Base-by-base conservation (phyloP, 2,329 filamentous ascomycete genomes). In the Cytospora schulzeri region DNA sequence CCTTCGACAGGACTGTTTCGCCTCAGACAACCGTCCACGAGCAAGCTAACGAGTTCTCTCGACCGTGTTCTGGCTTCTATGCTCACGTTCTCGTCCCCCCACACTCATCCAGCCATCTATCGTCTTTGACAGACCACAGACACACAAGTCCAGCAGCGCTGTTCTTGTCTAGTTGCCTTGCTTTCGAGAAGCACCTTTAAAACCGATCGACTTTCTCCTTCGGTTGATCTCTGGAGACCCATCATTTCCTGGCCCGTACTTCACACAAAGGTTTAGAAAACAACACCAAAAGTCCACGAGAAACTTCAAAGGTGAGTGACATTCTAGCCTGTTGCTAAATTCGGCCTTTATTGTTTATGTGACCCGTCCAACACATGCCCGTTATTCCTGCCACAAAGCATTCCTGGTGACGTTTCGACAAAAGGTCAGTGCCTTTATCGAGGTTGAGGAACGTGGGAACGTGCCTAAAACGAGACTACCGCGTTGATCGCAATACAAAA, bases 141-240 rank as follows among this genome's bases (percentile, higher is more conserved):
- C 29, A 31, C n/a, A 45, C 54, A 55, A 64, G 45, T 66, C 66
- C 71, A 74, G 72, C 71, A 70, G 71, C 68, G 71, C 70, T 74
- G 70, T 66, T 31, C 33, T 54, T 57, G 55, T 31, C 33, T 54
- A 55, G 55, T 68, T 67, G 69, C 68, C 69, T 71, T 31, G 70
- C 71, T 65, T 69, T 69, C 71, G 70, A 71, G 59, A 62, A 57
- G 58, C 41, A 38, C 26, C 51, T 26, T 58, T 58, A 66, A 67
- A 62, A 60, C 57, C 58, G 60, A 59, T 52, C 59, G 55, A 50
- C 66, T 61, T 35, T 45, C 52, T 48, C 54, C 29, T 55, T 28
- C n/a, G 45, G 31, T 55, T 22, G 52, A 54, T 61, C 60, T 63
- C 59, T 65, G 28, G 41, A 61, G 45, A 48, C 52, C 48, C 45